phyloP scores from a whole-genome alignment of 2,329 filamentous ascomycete genomes.

The Teratosphaeria nubilosa region DNA sequence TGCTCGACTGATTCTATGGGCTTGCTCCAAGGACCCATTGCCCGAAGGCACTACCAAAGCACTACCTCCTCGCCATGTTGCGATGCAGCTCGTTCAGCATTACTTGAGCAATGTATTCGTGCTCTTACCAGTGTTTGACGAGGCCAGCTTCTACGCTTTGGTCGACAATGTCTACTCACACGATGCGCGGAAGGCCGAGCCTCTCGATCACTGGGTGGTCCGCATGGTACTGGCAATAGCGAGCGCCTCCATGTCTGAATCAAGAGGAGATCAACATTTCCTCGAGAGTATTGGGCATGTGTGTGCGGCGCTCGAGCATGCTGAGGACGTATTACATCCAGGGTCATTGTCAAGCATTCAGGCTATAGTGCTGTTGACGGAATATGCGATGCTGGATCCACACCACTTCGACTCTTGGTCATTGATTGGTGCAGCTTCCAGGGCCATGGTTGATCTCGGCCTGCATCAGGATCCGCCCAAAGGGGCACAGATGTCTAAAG shows the following conservation, averaged over 20 bases:
- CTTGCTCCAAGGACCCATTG: constrained; percentile 63
- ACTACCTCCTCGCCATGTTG: constrained; percentile 61
- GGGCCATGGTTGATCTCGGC: constrained; percentile 79
- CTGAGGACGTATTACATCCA: constrained; percentile 74
- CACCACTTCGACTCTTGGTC: constrained; percentile 92
- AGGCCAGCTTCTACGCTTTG: constrained; percentile 65
- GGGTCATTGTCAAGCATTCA: constrained; percentile 80
- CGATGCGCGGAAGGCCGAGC: constrained; percentile 50
- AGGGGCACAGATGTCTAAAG: constrained; percentile 56
- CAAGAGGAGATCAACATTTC: constrained; percentile 53
- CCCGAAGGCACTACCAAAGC: constrained; percentile 49
- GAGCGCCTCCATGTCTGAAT: constrained; percentile 61
- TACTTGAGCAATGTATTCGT: constrained; percentile 77
- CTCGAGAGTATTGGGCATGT: constrained; percentile 51
- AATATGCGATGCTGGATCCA: constrained; percentile 85
- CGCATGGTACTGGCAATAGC: constrained; percentile 84
- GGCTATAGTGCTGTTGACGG: constrained; percentile 71
- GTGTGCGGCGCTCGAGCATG: constrained; percentile 60
- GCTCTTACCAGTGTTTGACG: constrained; percentile 72
- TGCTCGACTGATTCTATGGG: constrained; percentile 76
- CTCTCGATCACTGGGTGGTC: constrained; percentile 72
- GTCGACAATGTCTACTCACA: constrained; percentile 74
- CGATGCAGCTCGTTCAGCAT: constrained; percentile 63
- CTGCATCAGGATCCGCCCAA: constrained; percentile 83
- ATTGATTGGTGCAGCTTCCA: constrained; percentile 77